These are phyloP conservation scores for Casuarina equisetifolia DNA, from an alignment of 306 rosid species.

Conservation along the genomic window DNA sequence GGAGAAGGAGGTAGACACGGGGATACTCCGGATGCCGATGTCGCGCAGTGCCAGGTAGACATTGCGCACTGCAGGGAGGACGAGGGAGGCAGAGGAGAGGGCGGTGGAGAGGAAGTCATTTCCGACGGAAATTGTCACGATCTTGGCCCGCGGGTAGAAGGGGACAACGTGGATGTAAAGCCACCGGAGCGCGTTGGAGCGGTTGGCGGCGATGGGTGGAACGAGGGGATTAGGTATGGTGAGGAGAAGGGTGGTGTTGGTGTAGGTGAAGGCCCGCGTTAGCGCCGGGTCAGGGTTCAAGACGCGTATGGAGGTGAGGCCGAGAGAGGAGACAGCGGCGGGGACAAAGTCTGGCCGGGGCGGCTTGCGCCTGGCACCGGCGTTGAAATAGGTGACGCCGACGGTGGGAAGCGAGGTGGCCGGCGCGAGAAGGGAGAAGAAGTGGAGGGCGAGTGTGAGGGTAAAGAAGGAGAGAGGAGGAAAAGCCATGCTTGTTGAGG, in stretches of 20 bases:
- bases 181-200: slow-evolving; percentile 66
- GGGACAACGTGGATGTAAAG: slow-evolving; percentile 69
- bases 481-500: slow-evolving; percentile 15
- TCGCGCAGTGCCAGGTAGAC: slow-evolving; percentile 59
- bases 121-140: slow-evolving; percentile 81
- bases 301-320: slow-evolving; percentile 55
- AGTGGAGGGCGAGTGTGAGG: slow-evolving; percentile 29
- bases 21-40: slow-evolving; percentile 63
- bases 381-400: slow-evolving; percentile 55
- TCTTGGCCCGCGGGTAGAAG: slow-evolving; percentile 78
- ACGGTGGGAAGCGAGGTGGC: slow-evolving; percentile 37
- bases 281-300: slow-evolving; percentile 55
- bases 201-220: slow-evolving; percentile 58
- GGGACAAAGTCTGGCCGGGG: slow-evolving; percentile 28
- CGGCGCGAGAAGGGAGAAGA: slow-evolving; percentile 32
- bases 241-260: slow-evolving; percentile 63
- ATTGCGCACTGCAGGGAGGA: slow-evolving; percentile 72
- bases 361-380: neutral
- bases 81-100: slow-evolving; percentile 17
- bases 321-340: slow-evolving; percentile 38
- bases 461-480: neutral
- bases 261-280: slow-evolving; percentile 64
- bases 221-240: slow-evolving; percentile 69
- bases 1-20: slow-evolving; percentile 80
- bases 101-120: slow-evolving; percentile 47